These are phyloP conservation scores for Cladochytrium tenue DNA, from an alignment of 371 early-diverging fungal species.

Conservation along the genomic window DNA sequence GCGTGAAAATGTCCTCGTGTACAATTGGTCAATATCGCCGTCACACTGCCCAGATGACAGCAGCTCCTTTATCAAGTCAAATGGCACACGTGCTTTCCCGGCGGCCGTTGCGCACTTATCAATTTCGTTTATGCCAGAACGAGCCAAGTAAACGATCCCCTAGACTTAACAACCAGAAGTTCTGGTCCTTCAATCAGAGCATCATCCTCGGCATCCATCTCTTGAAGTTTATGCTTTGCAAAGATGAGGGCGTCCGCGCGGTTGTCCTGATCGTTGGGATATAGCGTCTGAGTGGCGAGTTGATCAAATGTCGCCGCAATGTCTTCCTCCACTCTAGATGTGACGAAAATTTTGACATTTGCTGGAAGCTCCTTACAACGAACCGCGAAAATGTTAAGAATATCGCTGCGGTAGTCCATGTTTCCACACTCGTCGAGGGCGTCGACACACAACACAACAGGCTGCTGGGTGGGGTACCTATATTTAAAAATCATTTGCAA, in stretches of 20 bases:
- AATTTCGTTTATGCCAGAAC: too few species aligned
- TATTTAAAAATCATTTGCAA: conserved; percentile 1
- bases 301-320: conserved; percentile 14
- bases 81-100: too few species aligned
- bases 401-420: conserved; percentile 12
- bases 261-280: conserved; percentile 18
- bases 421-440: conserved; percentile 30
- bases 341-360: conserved; percentile 20
- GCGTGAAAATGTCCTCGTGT: too few species aligned
- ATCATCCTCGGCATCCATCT: not conserved
- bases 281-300: conserved; percentile 2
- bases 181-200: not conserved
- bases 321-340: conserved; percentile 23
- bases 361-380: conserved; percentile 14
- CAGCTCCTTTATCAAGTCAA: too few species aligned
- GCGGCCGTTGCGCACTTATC: too few species aligned
- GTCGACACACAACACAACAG: conserved; percentile 23
- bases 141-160: conserved; percentile 23
- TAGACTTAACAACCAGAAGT: conserved; percentile 13
- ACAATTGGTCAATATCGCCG: too few species aligned
- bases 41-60: too few species aligned
- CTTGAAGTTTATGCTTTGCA: conserved; percentile 6
- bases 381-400: conserved; percentile 17
- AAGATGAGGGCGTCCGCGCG: conserved; percentile 8
- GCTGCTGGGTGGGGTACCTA: not conserved